Percentiles rank a stretch among this genome's conserved stretches.
These are phyloP conservation scores for Penicillium ochrochloron DNA, from an alignment of 495 filamentous ascomycete species.

Conservation along the genomic window DNA sequence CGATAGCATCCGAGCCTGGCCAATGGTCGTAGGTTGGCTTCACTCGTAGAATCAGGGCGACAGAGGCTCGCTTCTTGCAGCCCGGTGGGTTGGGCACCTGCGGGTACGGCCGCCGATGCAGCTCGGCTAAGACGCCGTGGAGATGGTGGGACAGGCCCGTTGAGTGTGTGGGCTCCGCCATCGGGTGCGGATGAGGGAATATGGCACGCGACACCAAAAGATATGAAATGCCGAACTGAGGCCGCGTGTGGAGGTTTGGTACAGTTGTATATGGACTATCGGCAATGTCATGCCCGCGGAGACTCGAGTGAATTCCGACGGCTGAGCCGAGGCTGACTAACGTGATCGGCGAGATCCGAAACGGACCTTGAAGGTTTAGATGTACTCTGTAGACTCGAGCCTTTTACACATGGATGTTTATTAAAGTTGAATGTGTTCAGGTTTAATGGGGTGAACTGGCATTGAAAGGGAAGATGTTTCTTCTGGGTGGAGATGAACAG, in stretches of 20 bases:
- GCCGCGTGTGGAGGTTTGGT: neutral
- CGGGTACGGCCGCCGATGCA: slow-evolving; percentile 61
- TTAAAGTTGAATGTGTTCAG: neutral
- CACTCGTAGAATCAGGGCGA: slow-evolving; percentile 72
- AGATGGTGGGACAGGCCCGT: slow-evolving; percentile 35
- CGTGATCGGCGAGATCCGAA: neutral
- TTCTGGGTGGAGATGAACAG: neutral
- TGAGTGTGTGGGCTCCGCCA: slow-evolving; percentile 12
- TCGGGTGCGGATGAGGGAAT: slow-evolving; percentile 1
- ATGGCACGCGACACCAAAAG: neutral
- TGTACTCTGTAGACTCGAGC: neutral
- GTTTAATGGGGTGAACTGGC: neutral
- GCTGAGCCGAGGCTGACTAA: slow-evolving; percentile 8
- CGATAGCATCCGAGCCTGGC: slow-evolving; percentile 40
- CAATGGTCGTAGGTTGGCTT: slow-evolving; percentile 63
- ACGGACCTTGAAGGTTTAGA: neutral
- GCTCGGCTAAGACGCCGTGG: slow-evolving; percentile 53
- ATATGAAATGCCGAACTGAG: neutral
- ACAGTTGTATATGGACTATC: neutral
- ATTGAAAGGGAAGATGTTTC: neutral
- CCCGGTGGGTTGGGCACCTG: slow-evolving; percentile 64
- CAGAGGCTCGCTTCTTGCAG: slow-evolving; percentile 71
- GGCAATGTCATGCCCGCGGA: neutral
- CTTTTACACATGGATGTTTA: too few species aligned
- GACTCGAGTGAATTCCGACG: neutral